A percentile compares a stretch with the other conserved stretches of the same genome.
Evolutionary conservation across 352 stramenopile genomes (phyloP).

Genomic region (Pythium rhizo-oryzae): DNA sequence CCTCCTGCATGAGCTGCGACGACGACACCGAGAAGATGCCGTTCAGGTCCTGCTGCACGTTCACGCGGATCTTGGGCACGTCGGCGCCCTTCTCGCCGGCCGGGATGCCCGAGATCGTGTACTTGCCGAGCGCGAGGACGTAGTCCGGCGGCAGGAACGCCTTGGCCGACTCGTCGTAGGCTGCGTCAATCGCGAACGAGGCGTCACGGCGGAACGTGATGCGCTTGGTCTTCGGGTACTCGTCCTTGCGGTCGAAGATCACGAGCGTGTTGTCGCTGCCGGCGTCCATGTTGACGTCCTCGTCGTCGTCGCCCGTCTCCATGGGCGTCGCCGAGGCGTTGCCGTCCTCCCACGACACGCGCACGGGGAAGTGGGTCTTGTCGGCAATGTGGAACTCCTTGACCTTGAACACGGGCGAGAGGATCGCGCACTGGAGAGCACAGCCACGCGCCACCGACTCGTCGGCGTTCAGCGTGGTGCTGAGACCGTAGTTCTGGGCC

Average conservation of each 20-base stretch:
- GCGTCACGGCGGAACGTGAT: constrained; percentile 95
- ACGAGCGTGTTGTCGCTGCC: constrained; percentile 88
- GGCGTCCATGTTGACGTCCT: constrained; percentile 85
- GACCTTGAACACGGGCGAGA: constrained; percentile 98
- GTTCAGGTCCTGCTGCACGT: constrained; percentile 98
- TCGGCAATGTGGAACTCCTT: constrained; percentile 92
- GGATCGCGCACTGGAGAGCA: constrained; percentile 98
- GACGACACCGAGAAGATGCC: constrained; percentile 95
- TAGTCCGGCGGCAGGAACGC: constrained; percentile 71
- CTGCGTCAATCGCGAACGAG: constrained; percentile 92
- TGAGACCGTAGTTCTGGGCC: constrained; percentile 97
- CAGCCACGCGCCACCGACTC: constrained; percentile 97
- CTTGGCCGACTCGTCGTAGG: constrained; percentile 87
- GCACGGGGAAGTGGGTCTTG: constrained; percentile 92
- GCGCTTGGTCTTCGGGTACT: constrained; percentile 97
- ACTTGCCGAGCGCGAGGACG: constrained; percentile 88
- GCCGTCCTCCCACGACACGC: constrained; percentile 92
- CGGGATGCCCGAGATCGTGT: constrained; percentile 91
- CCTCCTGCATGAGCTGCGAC: constrained; percentile 98
- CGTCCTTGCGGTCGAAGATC: constrained; percentile 96
- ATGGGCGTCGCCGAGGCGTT: constrained; percentile 50
- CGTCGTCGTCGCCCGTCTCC: constrained; percentile 76
- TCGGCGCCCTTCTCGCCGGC: constrained; percentile 73
- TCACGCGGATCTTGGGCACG: constrained; percentile 94
- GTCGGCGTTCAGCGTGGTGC: constrained; percentile 99